These are phyloP conservation scores for Plasmodium berghei DNA, from an alignment of 169 alveolate genomes.

Conservation along the genomic window DNA sequence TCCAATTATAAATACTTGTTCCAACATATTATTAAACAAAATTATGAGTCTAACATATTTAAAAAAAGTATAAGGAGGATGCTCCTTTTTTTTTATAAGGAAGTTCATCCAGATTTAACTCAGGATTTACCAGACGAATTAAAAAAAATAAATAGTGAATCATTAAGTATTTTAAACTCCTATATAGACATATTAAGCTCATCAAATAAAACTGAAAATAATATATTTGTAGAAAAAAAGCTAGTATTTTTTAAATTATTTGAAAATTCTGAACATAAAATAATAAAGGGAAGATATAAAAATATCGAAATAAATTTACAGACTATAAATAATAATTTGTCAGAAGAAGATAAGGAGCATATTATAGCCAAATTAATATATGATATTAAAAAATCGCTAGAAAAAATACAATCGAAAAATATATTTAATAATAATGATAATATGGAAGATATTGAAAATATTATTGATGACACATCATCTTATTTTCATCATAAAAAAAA, in stretches of 20 bases:
- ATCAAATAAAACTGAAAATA: constrained; percentile 31
- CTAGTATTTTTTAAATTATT: constrained; percentile 52
- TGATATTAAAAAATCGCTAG: constrained; percentile 58
- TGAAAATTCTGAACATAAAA: constrained; percentile 65
- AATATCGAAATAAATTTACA: constrained; percentile 44
- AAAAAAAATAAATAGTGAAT: constrained; percentile 70
- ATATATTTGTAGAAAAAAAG: constrained; percentile 57
- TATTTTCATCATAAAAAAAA: neutral
- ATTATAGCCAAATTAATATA: constrained; percentile 60
- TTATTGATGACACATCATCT: constrained; percentile 1
- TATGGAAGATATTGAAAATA: constrained; percentile 25
- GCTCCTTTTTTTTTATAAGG: constrained; percentile 73
- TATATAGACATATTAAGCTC: constrained; percentile 64
- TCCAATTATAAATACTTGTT: constrained; percentile 6
- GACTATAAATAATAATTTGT: constrained; percentile 36
- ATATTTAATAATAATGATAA: constrained; percentile 21
- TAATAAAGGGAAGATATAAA: constrained; percentile 69
- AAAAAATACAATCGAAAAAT: constrained; percentile 32
- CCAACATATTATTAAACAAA: constrained; percentile 17
- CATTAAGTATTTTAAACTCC: constrained; percentile 73
- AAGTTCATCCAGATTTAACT: constrained; percentile 76
- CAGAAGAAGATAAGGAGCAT: constrained; percentile 55
- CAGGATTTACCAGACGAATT: constrained; percentile 65
- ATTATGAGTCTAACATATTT: constrained; percentile 34
- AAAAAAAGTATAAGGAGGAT: constrained; percentile 52